Evolutionary conservation across 768 basidiomycete genomes (phyloP).

Genomic region (Boletus eberwhitei): DNA sequence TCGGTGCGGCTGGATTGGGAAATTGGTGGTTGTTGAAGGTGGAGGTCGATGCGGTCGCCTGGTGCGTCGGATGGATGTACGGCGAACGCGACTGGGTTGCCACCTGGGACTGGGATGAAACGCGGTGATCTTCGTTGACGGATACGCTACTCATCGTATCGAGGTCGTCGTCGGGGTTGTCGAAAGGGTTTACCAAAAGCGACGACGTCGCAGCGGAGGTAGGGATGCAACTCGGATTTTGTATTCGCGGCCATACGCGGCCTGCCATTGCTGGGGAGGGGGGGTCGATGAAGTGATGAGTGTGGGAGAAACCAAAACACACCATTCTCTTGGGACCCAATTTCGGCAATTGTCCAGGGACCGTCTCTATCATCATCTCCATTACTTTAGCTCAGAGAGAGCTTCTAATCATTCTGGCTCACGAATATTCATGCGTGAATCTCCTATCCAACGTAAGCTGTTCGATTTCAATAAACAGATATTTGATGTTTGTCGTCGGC

Average conservation of each 20-base stretch:
- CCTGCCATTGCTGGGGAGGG: slow-evolving; percentile 16
- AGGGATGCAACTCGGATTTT: slow-evolving; percentile 7
- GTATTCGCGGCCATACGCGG: slow-evolving; percentile 22
- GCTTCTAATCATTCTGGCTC: too few species aligned
- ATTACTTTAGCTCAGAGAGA: too few species aligned
- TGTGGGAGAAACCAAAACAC: slow-evolving; percentile 19
- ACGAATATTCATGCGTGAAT: too few species aligned
- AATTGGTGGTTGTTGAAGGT: slow-evolving; percentile 30
- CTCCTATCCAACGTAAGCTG: too few species aligned
- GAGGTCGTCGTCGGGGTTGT: slow-evolving; percentile 22
- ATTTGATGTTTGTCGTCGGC: too few species aligned
- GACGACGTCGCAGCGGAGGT: background rate
- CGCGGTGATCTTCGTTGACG: slow-evolving; percentile 11
- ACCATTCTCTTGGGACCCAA: background rate
- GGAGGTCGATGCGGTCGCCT: slow-evolving; percentile 35
- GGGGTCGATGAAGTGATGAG: slow-evolving; percentile 11
- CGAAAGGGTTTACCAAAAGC: slow-evolving; percentile 5
- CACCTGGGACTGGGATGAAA: slow-evolving; percentile 2
- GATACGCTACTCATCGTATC: slow-evolving; percentile 24
- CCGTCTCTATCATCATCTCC: too few species aligned
- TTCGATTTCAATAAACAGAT: too few species aligned
- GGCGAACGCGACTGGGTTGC: slow-evolving; percentile 32
- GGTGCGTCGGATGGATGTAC: slow-evolving; percentile 36
- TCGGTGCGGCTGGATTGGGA: background rate
- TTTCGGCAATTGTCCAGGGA: too few species aligned